Conservation (phyloP, 139 green algal genomes). For the Gonium pectorale region DNA sequence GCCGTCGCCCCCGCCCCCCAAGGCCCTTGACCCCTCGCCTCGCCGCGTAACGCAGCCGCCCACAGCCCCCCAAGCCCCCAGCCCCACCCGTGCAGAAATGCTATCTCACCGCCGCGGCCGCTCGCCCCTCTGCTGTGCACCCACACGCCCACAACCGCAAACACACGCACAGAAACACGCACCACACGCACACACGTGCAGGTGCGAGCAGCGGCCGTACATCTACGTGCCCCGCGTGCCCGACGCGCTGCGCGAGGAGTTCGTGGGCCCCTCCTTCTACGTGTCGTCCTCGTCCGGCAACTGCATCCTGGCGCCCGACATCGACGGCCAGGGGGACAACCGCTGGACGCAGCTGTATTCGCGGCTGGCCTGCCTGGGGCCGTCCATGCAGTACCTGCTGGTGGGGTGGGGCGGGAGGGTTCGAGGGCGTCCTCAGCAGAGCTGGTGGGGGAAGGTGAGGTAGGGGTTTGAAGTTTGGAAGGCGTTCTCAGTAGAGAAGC, state of each 20-base stretch:
- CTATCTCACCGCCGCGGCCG: no score
- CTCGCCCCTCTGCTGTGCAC: no score
- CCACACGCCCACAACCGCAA: no score
- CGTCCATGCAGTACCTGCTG: conserved; percentile 50
- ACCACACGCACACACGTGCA: not conserved
- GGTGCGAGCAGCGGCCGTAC: conserved; percentile 29
- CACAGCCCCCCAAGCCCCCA: no score
- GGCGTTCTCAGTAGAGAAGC: not conserved
- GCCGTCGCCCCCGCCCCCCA: no score
- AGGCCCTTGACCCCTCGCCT: no score
- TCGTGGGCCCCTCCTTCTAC: conserved; percentile 33
- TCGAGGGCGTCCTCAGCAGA: not conserved
- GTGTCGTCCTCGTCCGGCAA: conserved; percentile 26
- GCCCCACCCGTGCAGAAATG: not conserved
- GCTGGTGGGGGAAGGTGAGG: not conserved
- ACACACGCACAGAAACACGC: no score
- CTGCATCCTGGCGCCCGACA: conserved; percentile 6
- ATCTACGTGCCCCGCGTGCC: not conserved
- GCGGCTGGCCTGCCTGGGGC: conserved; percentile 40
- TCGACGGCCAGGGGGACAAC: not conserved
- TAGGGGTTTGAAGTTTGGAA: not conserved
- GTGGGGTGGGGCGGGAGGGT: not conserved
- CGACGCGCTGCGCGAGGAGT: not conserved
- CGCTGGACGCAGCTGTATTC: conserved; percentile 36
- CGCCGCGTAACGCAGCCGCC: not conserved